Base-by-base conservation (phyloP, 2,329 filamentous ascomycete genomes). In the Ilyonectria sp. region DNA sequence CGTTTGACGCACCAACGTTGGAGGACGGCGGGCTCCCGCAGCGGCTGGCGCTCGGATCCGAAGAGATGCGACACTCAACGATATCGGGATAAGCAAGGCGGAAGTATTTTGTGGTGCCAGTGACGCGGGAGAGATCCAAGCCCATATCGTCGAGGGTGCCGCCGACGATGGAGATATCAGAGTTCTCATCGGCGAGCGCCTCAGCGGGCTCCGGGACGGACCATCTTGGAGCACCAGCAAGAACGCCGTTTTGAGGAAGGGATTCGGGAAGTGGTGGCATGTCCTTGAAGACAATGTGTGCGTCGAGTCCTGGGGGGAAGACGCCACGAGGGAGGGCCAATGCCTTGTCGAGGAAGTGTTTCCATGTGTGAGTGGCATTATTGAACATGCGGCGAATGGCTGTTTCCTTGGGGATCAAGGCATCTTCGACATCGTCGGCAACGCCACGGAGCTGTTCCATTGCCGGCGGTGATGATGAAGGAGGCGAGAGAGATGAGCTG, bases 21-120 rank as follows among this genome's bases (percentile, higher is more conserved):
- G 55, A 21, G 62, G 68, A 33, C 35, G 60, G 49, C 29, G 58
- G 49, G 29, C 64, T 72, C 11, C 74, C 74, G 68, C 76, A 75
- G 61, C 70, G 55, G 52, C 56, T 58, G 44, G 56, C 43, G 56
- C 47, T 68, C 29, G 74, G 63, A 49, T 75, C 71, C 26, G 67
- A 70, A 43, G 72, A 64, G 33, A 76, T 63, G 55, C 65, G 60
- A 47, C 74, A 76, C 31, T 70, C 56, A 31, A 76, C 67, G 9
- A 72, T 67, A 9, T 68, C 65, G 37, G 72, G 69, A 40, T 75
- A 75, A 31, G 56, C 54, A 33, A 76, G 74, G n/a, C 74, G 74
- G 52, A 75, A 76, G 54, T 76, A 76, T 43, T 76, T 76, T 46
- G 74, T 73, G 35, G 67, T 71, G 44, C 74, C 74, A 40, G 70